Evolutionary conservation across 495 filamentous ascomycete genomes (phyloP), one percentile per base, ranked within the genome.

Genomic region (Tuber magnatum): DNA sequence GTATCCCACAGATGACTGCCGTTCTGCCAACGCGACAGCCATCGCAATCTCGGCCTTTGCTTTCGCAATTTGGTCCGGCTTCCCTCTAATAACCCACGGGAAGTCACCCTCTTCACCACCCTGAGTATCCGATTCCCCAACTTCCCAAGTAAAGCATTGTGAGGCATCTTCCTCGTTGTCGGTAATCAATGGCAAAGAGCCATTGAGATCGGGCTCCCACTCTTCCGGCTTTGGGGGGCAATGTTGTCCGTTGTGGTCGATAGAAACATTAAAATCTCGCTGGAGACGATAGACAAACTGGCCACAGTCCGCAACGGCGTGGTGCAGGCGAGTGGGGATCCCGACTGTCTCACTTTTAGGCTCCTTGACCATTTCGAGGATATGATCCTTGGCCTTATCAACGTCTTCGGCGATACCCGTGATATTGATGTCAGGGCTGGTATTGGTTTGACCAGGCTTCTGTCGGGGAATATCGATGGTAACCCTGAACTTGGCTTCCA

Each of bases 401-500:
- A 98, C 92, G 78, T 92, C 90, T 40, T 83, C 88, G 71, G 92
- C 89, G 69, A 91, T 87, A 61, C 95, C 95, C 74, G 89, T 88
- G 73, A 99, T 88, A 85, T 94, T 97, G 79, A 99, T 89, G 71
- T 89, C 88, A 43, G 88, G 87, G 73, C 89, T 87, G 39, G 86
- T 87, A 69, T 87, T 88, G 28, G 93, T 93, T 71, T 91, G 88
- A 42, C 86, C 86, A 80, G 85, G 88, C 42, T 89, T 88, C 77
- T 89, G 88, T 77, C 92, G 92, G 18, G 95, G 95, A 72, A 99
- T 92, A 78, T 97, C 93, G 76, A 99, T 88, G 24, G 90, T 90
- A 79, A 99, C 90, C 74, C 90, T 90, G 87, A 98, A 97, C 82
- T 93, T 88, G 38, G 91, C 88, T 85, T 98, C 95, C n/a, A 99